A percentile compares a stretch with the other conserved stretches of the same genome.
phyloP scores from a whole-genome alignment of 1,284 basidiomycete genomes.

The Puccinia polysora region DNA sequence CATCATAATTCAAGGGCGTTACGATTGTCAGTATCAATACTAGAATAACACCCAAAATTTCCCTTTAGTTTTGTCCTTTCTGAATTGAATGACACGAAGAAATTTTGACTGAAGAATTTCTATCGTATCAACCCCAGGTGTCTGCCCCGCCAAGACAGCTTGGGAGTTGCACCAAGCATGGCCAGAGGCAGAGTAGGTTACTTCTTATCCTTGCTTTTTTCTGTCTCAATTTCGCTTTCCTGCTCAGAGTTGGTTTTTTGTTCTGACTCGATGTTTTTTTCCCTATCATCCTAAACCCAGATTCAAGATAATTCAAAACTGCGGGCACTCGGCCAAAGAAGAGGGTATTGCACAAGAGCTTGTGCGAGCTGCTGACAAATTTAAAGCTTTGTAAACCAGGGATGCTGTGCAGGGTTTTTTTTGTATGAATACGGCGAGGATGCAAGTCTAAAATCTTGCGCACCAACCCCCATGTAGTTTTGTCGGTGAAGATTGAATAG shows the following conservation, averaged over 20 bases:
- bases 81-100: too few relatives aligned
- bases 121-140: constrained; percentile 46
- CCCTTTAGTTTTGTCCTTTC: neutral
- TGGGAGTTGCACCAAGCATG: constrained; percentile 61
- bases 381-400: constrained; percentile 30
- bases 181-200: constrained; percentile 62
- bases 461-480: too few relatives aligned
- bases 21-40: constrained; percentile 51
- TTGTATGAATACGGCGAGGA: too few relatives aligned
- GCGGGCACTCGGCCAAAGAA: constrained; percentile 82
- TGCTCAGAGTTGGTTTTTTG: neutral
- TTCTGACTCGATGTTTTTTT: constrained; percentile 44
- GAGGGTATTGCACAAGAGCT: constrained; percentile 67
- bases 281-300: constrained; percentile 51
- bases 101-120: neutral
- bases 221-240: neutral
- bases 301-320: constrained; percentile 78
- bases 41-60: too few relatives aligned
- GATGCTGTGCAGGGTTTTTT: too few relatives aligned
- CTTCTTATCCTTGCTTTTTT: constrained; percentile 6
- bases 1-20: constrained; percentile 74
- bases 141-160: constrained; percentile 56
- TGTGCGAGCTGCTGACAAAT: constrained; percentile 60
- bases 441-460: too few relatives aligned
- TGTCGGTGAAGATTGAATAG: too few relatives aligned